phyloP scores from a whole-genome alignment of 352 stramenopile species.

The Hyaloperonospora arabidopsidis region DNA sequence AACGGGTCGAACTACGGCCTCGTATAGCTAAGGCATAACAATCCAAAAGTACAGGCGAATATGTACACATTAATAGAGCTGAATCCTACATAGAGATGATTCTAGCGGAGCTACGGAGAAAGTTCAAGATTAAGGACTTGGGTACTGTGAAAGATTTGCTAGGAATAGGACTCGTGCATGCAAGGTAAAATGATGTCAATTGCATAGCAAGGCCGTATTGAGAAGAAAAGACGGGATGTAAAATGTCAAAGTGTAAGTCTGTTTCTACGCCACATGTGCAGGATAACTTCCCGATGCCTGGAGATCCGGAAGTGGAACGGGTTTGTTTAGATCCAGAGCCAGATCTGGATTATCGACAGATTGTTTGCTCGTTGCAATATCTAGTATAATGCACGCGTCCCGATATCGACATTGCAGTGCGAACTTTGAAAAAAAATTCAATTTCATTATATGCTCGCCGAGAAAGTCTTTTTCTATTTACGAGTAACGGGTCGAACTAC shows the following conservation, averaged over 20 bases:
- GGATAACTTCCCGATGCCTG: constrained; percentile 10
- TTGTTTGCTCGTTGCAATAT: constrained; percentile 7
- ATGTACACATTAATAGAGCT: too few species aligned
- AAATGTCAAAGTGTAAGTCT: constrained; percentile 10
- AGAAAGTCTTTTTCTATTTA: constrained; percentile 5
- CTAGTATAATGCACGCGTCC: constrained; percentile 4
- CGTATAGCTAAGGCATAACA: background rate
- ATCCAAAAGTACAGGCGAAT: constrained; percentile 1
- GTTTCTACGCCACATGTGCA: constrained; percentile 5
- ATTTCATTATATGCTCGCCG: constrained; percentile 4
- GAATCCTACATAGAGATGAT: too few species aligned
- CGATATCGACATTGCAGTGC: constrained; percentile 1
- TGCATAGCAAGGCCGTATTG: constrained; percentile 8
- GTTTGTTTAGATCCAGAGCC: constrained; percentile 1
- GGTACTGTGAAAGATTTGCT: too few species aligned
- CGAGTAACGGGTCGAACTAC: background rate
- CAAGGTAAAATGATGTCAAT: too few species aligned
- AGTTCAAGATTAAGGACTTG: too few species aligned
- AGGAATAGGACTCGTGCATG: too few species aligned
- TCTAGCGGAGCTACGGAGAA: too few species aligned
- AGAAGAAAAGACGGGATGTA: constrained; percentile 5
- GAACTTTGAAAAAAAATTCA: constrained; percentile 1
- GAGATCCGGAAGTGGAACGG: constrained; percentile 4
- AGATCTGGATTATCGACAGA: constrained; percentile 9
- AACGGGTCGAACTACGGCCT: constrained; percentile 1